Evolutionary conservation across 805 yeast species (phyloP).

Genomic region (Lipomyces anomalus): DNA sequence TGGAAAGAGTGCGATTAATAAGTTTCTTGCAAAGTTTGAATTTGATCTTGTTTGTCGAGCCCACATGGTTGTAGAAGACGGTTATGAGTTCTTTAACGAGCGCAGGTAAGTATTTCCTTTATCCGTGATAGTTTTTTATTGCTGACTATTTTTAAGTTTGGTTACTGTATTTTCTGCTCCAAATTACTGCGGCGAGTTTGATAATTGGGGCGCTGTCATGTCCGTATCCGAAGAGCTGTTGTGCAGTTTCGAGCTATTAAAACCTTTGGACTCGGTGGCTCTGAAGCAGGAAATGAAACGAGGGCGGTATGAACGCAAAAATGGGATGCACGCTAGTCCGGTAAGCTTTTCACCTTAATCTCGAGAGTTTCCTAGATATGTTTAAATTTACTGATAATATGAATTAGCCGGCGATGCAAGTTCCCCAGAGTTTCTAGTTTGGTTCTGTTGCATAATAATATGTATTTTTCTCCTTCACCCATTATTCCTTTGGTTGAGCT

Average conservation of each 20-base stretch:
- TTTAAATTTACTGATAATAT: neutral
- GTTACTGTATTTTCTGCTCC: constrained; percentile 75
- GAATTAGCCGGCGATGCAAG: constrained; percentile 25
- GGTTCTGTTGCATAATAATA: too few species aligned
- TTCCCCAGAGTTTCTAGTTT: constrained; percentile 25
- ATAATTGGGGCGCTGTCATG: constrained; percentile 98
- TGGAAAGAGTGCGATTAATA: constrained; percentile 72
- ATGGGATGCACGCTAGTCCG: constrained; percentile 35
- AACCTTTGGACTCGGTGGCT: constrained; percentile 89
- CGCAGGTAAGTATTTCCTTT: too few species aligned
- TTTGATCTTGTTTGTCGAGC: constrained; percentile 80
- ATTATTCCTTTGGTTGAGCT: constrained; percentile 1
- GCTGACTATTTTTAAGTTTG: too few species aligned
- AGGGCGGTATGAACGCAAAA: constrained; percentile 63
- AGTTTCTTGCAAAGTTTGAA: constrained; percentile 65
- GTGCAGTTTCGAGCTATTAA: constrained; percentile 87
- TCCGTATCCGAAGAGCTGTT: constrained; percentile 86
- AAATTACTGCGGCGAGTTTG: constrained; percentile 75
- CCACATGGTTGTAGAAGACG: constrained; percentile 83
- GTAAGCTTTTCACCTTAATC: constrained; percentile 34
- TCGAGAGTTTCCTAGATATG: constrained; percentile 18
- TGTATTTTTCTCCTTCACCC: constrained; percentile 1
- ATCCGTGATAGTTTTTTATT: too few species aligned
- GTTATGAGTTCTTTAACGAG: constrained; percentile 71
- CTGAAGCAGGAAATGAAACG: constrained; percentile 85